Evolutionary conservation across 148 eudicot genomes (phyloP).

Genomic region (Limonium bicolor): DNA sequence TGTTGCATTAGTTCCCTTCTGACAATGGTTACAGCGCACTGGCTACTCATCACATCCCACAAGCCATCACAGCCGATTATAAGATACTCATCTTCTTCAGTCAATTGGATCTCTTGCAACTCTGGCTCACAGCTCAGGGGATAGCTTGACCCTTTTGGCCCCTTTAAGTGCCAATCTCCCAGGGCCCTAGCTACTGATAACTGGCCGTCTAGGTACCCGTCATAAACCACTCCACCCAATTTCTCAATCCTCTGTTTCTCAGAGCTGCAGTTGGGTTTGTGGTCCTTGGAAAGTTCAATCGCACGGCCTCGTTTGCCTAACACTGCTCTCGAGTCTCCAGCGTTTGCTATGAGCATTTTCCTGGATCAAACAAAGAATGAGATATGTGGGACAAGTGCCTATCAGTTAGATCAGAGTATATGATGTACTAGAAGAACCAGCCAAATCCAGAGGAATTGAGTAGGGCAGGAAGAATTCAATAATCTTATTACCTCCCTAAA

Average conservation of each 20-base stretch:
- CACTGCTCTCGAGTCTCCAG: slow-evolving; percentile 13
- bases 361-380: background rate
- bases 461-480: background rate
- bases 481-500: slow-evolving; percentile 7
- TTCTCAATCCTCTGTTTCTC: slow-evolving; percentile 10
- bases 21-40: slow-evolving; percentile 10
- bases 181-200: slow-evolving; percentile 12
- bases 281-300: slow-evolving; percentile 11
- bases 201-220: slow-evolving; percentile 11
- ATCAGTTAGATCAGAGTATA: background rate
- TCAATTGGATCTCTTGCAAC: slow-evolving; percentile 5
- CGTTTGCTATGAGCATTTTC: slow-evolving; percentile 11
- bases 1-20: slow-evolving; percentile 10
- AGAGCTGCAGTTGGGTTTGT: slow-evolving; percentile 11
- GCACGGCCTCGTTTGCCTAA: slow-evolving; percentile 10
- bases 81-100: slow-evolving; percentile 11
- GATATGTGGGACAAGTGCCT: background rate
- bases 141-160: slow-evolving; percentile 10
- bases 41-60: slow-evolving; percentile 14
- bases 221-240: slow-evolving; percentile 10
- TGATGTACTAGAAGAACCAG: background rate
- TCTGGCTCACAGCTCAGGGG: slow-evolving; percentile 12
- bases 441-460: background rate
- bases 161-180: slow-evolving; percentile 15
- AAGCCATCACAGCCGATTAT: slow-evolving; percentile 11